Evolutionary conservation across 2,329 filamentous ascomycete species (phyloP), one percentile per base, ranked within the genome.

Genomic region (Aureobasidium sp.): DNA sequence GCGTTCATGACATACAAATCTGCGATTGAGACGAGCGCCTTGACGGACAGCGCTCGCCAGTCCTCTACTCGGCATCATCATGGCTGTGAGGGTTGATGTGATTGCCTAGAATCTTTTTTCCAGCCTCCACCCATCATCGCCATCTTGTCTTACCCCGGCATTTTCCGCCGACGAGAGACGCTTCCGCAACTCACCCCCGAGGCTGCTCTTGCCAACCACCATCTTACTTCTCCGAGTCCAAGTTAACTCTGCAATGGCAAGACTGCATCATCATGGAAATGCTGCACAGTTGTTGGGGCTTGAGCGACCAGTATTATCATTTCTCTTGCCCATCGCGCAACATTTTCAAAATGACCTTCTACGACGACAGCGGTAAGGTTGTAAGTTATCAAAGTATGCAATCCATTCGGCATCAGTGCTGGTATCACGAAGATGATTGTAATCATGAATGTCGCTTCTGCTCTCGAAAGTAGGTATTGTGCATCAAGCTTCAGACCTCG

Each of bases 21-120:
- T 63, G 40, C 42, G 49, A 44, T 59, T 54, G 35, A 53, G 35
- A 35, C 53, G 50, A 19, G 45, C 45, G 22, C 45, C 48, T 44
- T 60, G 62, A 56, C 54, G 62, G 24, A 58, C 47, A 24, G 48
- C 56, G 29, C 62, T 48, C 47, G 54, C 54, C 31, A 63, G 33
- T 39, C 56, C 56, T 50, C 62, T 59, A 37, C 62, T 60, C 29
- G 62, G 62, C 62, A 63, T 63, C 62, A 63, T 60, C 48, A 60
- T 63, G 37, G 56, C 35, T 49, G 52, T 35, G n/a, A n/a, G 5
- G 50, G 44, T 33, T 52, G 35, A 27, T 47, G 37, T 39, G 40
- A 22, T n/a, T 33, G 31, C 9, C 31, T 9, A 42, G 49, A 9
- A 29, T 22, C 45, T 52, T 60, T 60, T 60, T 60, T 52, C 35